phyloP scores from a whole-genome alignment of 2,329 filamentous ascomycete species.

The Curvularia sp. region DNA sequence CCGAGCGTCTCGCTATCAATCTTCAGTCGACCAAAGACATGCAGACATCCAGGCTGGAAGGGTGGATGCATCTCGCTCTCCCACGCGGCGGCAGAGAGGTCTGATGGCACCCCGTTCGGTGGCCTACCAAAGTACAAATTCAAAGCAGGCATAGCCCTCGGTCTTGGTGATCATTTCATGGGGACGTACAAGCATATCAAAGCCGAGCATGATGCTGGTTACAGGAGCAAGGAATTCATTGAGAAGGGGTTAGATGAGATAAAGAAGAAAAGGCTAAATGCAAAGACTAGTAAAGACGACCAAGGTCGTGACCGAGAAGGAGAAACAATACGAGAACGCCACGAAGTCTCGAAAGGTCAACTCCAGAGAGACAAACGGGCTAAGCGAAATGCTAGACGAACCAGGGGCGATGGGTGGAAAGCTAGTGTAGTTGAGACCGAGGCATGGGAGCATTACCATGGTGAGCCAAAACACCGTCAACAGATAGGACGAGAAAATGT shows the following conservation, averaged over 20 bases:
- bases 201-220: slow-evolving; percentile 28
- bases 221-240: slow-evolving; percentile 19
- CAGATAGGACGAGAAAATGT: not conserved
- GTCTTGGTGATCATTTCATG: slow-evolving; percentile 27
- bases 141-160: slow-evolving; percentile 26
- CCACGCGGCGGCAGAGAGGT: slow-evolving; percentile 10
- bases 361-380: not conserved
- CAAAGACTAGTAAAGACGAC: not conserved
- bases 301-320: not conserved
- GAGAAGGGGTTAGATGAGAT: slow-evolving; percentile 24
- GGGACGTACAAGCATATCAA: slow-evolving; percentile 35
- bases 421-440: not conserved
- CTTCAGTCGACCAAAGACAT: not conserved
- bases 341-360: not conserved
- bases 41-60: not conserved
- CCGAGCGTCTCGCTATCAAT: not conserved
- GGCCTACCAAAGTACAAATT: slow-evolving; percentile 27
- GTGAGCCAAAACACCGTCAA: not conserved
- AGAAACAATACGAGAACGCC: not conserved
- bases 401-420: not conserved
- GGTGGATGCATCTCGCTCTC: not conserved
- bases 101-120: slow-evolving; percentile 28
- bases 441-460: not conserved
- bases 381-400: not conserved
- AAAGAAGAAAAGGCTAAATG: slow-evolving; percentile 13